Evolutionary conservation across 2,329 filamentous ascomycete species (phyloP), one percentile per base, ranked within the genome.

Genomic region (Penicillium sp.): DNA sequence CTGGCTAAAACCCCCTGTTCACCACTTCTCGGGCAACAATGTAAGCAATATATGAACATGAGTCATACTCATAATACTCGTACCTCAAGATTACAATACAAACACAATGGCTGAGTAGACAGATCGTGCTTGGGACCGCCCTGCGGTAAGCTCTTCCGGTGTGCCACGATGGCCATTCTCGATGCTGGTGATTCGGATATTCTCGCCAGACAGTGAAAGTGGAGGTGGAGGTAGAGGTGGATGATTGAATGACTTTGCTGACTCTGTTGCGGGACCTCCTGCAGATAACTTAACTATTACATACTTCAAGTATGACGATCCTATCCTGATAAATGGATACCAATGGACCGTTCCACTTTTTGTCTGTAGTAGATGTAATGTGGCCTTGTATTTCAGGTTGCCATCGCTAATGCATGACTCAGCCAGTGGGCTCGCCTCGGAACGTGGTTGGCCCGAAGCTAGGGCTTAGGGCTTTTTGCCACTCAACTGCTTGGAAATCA

Each of bases 151-250:
- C 89, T 97, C 75, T 99, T 96, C 89, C 86, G 91, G 69, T 96
- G 90, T 87, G 93, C 90, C 66, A 96, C 92, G 79, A 95, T 99
- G 89, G 88, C 92, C 69, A 89, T 97, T 75, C 82, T 97, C 64
- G 93, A 97, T 79, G 92, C 92, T 75, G 93, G 94, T 86, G 89
- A 97, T 85, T 96, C 90, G 66, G 93, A 99, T 79, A 97, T 97
- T 78, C 85, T 97, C 69, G 87, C 82, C 34, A 54, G 39, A 15
- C 51, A 59, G 51, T 55, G 52, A 57, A 45, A 46, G 15, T 43
- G 41, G 33, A 24, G 32, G n/a, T 46, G 20, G 40, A 44, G 36
- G 33, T n/a, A 33, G 15, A 26, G 39, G 50, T 46, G 21, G 46
- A 5, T 24, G 33, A 33, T 27, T 27, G 5, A 27, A 27, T 10